These are phyloP conservation scores for Mortierella sp. DNA, from an alignment of 371 early-diverging fungal genomes.

Conservation along the genomic window DNA sequence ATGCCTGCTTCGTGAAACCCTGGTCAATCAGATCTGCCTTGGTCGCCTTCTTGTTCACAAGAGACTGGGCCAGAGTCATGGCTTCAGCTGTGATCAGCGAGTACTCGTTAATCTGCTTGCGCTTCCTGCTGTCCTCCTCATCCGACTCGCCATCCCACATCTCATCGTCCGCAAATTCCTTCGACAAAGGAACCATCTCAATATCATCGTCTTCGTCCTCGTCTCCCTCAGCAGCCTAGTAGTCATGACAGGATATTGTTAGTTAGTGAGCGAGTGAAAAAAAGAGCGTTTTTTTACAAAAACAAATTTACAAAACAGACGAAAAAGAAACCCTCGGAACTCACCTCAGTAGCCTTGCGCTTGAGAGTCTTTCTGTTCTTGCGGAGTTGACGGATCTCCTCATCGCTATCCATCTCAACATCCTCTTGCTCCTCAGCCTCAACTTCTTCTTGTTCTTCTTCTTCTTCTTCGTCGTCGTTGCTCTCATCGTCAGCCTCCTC, in stretches of 20 bases:
- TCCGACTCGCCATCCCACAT: conserved; percentile 76
- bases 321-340: neutral
- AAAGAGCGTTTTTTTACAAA: neutral
- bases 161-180: conserved; percentile 70
- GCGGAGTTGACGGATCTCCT: conserved; percentile 49
- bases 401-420: conserved; percentile 56
- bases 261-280: neutral
- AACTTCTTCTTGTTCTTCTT: conserved; percentile 50
- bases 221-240: conserved; percentile 39
- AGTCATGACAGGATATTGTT: no score
- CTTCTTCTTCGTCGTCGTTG: conserved; percentile 35
- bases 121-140: conserved; percentile 77
- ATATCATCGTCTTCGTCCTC: conserved; percentile 69
- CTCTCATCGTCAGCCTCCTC: conserved; percentile 28
- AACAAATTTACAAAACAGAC: neutral
- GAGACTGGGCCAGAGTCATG: conserved; percentile 87
- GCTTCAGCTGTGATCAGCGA: conserved; percentile 85
- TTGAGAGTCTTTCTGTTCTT: conserved; percentile 49
- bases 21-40: conserved; percentile 86
- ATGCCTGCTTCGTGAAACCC: conserved; percentile 90
- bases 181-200: conserved; percentile 67
- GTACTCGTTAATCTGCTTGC: conserved; percentile 60
- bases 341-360: conserved; percentile 55
- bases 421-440: conserved; percentile 60
- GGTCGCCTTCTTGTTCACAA: conserved; percentile 82